Evolutionary conservation across 2,329 filamentous ascomycete species (phyloP), one percentile per base, ranked within the genome.

Genomic region (Sordariomycetes sp.): DNA sequence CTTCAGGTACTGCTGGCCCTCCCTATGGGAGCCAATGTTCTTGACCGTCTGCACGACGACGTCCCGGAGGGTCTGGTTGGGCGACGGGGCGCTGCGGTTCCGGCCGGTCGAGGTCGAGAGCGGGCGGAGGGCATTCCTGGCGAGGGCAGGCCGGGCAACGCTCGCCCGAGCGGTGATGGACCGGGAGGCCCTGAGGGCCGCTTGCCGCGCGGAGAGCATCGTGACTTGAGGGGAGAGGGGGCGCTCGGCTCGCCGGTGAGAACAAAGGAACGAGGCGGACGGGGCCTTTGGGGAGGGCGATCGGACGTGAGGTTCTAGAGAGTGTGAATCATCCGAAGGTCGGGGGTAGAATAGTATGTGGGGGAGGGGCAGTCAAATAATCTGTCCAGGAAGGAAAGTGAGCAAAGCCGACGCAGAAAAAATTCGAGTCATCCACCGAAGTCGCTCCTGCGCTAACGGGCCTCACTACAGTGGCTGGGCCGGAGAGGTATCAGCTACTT

Each of bases 1-100:
- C 63, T 91, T 94, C 59, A 97, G 85, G 72, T 97, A 97, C 73
- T 97, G 92, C 76, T 96, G 89, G 62, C 95, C 90, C 76, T 99
- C 92, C 60, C 92, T 81, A 80, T 95, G 95, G 61, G 90, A 96
- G 61, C 90, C 92, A 69, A 97, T 95, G 74, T 92, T 96, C 76
- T 90, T 95, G 64, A 97, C 80, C 60, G 96, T 81, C 67, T 67
- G 72, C 62, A 64, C 65, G 35, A 72, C 68, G 57, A 72, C 70
- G 61, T 72, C 69, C 25, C 60, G 54, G 54, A 61, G 58, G 55
- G 60, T 63, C 59, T 64, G 60, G 53, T 61, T 54, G 66, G 65
- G 52, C 63, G 67, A 48, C 28, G 55, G 48, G 51, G 51, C 24
- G 51, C 51, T 28, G 42, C 51, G 51, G 35, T 24, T 48, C 28